phyloP scores from a whole-genome alignment of 2,329 filamentous ascomycete genomes.

The Penicillium hesseltinei region DNA sequence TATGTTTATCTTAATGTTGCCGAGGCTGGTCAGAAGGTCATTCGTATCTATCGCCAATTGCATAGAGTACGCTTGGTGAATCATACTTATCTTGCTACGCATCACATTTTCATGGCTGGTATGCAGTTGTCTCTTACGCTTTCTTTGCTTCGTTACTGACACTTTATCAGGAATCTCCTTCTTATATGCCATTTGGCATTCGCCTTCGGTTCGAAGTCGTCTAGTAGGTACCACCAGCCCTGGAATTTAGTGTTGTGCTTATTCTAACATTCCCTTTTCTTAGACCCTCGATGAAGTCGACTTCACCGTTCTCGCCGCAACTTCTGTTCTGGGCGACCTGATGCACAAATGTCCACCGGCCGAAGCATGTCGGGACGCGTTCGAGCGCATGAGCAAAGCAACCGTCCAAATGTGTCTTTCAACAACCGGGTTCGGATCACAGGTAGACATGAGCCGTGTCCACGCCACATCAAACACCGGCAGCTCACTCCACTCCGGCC shows the following conservation, averaged over 20 bases:
- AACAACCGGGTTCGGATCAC: slow-evolving; percentile 72
- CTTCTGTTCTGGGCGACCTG: slow-evolving; percentile 85
- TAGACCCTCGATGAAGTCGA: slow-evolving; percentile 92
- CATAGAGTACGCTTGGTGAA: slow-evolving; percentile 88
- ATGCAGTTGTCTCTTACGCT: slow-evolving; percentile 35
- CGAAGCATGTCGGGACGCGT: slow-evolving; percentile 90
- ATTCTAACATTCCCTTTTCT: slow-evolving; percentile 9
- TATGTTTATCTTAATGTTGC: slow-evolving; percentile 91
- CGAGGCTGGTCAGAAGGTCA: slow-evolving; percentile 87
- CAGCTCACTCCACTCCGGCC: slow-evolving; percentile 14
- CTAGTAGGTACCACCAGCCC: slow-evolving; percentile 60
- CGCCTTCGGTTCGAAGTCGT: slow-evolving; percentile 78
- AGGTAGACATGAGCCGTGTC: slow-evolving; percentile 31
- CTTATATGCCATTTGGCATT: slow-evolving; percentile 96
- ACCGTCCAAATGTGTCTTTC: slow-evolving; percentile 93
- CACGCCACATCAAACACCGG: slow-evolving; percentile 18
- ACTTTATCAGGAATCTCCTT: slow-evolving; percentile 69
- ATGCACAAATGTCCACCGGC: slow-evolving; percentile 94
- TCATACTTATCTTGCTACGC: slow-evolving; percentile 92
- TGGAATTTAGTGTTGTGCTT: not conserved
- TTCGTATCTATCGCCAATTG: slow-evolving; percentile 85
- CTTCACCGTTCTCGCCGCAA: slow-evolving; percentile 89
- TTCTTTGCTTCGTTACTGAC: slow-evolving; percentile 4
- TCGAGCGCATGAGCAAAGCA: slow-evolving; percentile 90
- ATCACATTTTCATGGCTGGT: slow-evolving; percentile 96